Evolutionary conservation across 495 filamentous ascomycete species (phyloP), one percentile per base, ranked within the genome.

Genomic region (Terfezia claveryi): DNA sequence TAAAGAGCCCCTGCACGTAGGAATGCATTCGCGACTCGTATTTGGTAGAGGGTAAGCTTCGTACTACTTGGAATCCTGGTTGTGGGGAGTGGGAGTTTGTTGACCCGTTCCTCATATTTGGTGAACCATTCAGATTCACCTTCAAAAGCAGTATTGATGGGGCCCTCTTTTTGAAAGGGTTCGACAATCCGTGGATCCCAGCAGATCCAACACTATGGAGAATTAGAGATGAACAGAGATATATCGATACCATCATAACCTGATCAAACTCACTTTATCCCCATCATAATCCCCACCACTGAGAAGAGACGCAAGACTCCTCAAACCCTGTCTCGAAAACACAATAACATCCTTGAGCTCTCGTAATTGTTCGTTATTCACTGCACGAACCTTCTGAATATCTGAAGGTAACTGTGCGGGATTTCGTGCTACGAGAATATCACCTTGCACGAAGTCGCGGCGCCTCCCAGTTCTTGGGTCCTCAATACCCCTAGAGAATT

Each of bases 231-330:
- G 14, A 63, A 49, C 36, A 11, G 16, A 20, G 20, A 20, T 2
- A 20, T 20, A 20, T 20, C 20, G 8, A 50, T 12, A n/a, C 37
- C 37, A 8, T 23, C 11, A 10, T 50, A 17, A 46, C 12, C 20
- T 16, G 23, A 8, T 8, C 36, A 11, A 50, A 38, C 49, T 20
- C 58, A 65, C 83, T 44, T 74, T 81, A 59, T 98, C 91, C 0
- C 91, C 91, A 57, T 95, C 89, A 64, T 95, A 95, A 67, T 98
- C 91, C 9, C 91, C 91, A 12, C 89, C 91, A 4, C 86, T 91
- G 0, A 95, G 72, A 66, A 85, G 84, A 37, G 79, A 76, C 0
- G 87, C 91, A 0, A 93, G 73, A 0, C 86, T 76, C 20, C 73
- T 73, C 10, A 74, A 52, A 0, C 91, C 88, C 59, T 75, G 76